Base-by-base conservation (phyloP, 2,329 filamentous ascomycete genomes). In the Monosporascus cannonballus region DNA sequence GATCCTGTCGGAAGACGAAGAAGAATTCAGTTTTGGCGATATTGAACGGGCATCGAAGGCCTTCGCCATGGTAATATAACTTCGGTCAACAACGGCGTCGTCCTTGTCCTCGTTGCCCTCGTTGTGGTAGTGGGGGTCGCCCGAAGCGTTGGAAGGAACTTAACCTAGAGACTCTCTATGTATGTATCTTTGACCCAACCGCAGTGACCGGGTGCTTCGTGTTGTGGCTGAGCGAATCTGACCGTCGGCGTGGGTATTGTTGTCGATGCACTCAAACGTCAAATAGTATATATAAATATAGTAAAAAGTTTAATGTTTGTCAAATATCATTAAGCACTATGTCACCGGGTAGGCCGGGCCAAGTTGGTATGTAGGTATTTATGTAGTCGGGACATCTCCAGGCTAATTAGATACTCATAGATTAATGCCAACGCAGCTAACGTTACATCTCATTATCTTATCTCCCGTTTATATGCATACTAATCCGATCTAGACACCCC, bases 1-100 rank as follows among this genome's bases (percentile, higher is more conserved):
- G 41, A 81, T 73, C 61, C 81, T 80, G 57, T 85, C 80, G 22
- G 70, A 67, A 25, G 3, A 46, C 37, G 72, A 75, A 57, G 73
- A 75, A 9, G 84, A 78, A 61, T 73, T 78, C 48, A 66, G 62
- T 58, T 62, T 57, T 15, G 58, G 48, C 48, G 65, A 51, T n/a
- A 65, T 51, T 14, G 58, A 53, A 46, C 58, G 51, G 41, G 63
- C 52, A 54, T 65, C 61, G 39, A 62, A 56, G 18, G 62, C 60
- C 62, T 66, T 67, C 36, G 59, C 58, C 56, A 36, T 54, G 46
- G 24, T 48, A 25, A 41, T 48, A 50, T 11, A 14, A 20, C 11
- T 20, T 42, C 22, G 17, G 6, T 15, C 17, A 20, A 42, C 20
- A 42, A 42, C 8, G n/a, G 8, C 18, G 39, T 24, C 17, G 37